A percentile compares a stretch with the other conserved stretches of the same genome.
Evolutionary conservation across 129 eudicot species (phyloP).

Genomic region (Flaveria brownii): DNA sequence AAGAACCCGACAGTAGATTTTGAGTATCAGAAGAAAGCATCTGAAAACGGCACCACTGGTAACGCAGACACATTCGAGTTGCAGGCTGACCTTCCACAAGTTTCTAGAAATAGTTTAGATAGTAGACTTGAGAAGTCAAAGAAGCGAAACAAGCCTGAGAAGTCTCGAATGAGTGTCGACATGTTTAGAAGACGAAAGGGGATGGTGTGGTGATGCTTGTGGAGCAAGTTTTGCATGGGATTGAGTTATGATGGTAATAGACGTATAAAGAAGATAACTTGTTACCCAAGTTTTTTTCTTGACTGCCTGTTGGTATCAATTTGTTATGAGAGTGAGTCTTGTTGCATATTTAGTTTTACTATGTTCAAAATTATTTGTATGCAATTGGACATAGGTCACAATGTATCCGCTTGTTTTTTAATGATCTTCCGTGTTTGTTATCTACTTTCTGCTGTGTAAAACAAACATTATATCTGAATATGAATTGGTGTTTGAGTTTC

Average conservation of each 20-base stretch:
- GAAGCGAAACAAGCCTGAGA: conserved; percentile 78
- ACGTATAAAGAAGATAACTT: conserved; percentile 40
- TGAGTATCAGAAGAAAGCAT: conserved; percentile 44
- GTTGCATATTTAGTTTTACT: conserved; percentile 21
- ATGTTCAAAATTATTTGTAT: conserved; percentile 27
- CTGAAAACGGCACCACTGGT: conserved; percentile 51
- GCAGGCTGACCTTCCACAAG: conserved; percentile 60
- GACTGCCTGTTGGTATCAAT: not conserved
- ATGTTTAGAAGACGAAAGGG: conserved; percentile 75
- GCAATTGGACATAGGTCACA: conserved; percentile 31
- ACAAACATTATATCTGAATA: conserved; percentile 27
- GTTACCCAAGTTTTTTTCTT: conserved; percentile 28
- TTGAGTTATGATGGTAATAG: conserved; percentile 3
- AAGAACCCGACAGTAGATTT: conserved; percentile 46
- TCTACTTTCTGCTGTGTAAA: conserved; percentile 25
- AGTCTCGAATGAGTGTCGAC: conserved; percentile 87
- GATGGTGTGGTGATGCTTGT: conserved; percentile 58
- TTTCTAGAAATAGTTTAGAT: conserved; percentile 92
- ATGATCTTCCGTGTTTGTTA: conserved; percentile 3
- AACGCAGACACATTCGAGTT: conserved; percentile 48
- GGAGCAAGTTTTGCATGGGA: conserved; percentile 20
- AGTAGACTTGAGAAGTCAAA: conserved; percentile 92
- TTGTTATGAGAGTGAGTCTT: conserved; percentile 27
- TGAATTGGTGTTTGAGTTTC: conserved; percentile 27
- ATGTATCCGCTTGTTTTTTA: conserved; percentile 2